Percentiles rank a stretch among this genome's conserved stretches.
Conservation (phyloP, 2,329 filamentous ascomycete genomes). For the Paradendryphiella salina region DNA sequence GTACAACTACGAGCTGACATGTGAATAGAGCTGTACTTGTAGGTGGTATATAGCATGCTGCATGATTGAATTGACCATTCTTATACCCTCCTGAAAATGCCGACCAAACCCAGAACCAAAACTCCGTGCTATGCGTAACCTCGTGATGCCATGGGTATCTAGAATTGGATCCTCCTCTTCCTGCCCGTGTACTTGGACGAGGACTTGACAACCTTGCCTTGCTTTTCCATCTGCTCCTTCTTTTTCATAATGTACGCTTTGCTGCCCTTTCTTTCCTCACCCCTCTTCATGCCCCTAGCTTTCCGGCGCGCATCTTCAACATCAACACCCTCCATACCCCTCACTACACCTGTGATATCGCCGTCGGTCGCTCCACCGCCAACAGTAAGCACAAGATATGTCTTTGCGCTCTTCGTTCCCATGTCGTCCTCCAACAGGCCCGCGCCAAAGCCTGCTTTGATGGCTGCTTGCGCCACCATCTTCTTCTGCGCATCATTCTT, state of each 20-base stretch:
- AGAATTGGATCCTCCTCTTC: slow-evolving; percentile 80
- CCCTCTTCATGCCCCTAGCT: slow-evolving; percentile 57
- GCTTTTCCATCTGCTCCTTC: slow-evolving; percentile 90
- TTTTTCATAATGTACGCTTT: slow-evolving; percentile 84
- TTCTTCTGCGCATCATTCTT: slow-evolving; percentile 89
- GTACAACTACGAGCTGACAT: slow-evolving; percentile 40
- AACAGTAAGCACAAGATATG: slow-evolving; percentile 94
- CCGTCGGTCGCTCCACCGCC: slow-evolving; percentile 66
- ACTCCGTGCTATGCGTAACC: slow-evolving; percentile 45
- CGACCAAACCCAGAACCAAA: slow-evolving; percentile 17
- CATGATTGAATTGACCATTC: slow-evolving; percentile 43
- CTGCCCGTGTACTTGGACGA: slow-evolving; percentile 93
- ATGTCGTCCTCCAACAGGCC: slow-evolving; percentile 94
- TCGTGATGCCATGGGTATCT: slow-evolving; percentile 35
- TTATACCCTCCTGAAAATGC: slow-evolving; percentile 30
- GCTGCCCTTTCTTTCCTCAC: slow-evolving; percentile 73
- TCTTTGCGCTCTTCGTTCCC: slow-evolving; percentile 92
- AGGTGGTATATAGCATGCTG: slow-evolving; percentile 48
- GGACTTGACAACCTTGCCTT: slow-evolving; percentile 91
- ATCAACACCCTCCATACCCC: slow-evolving; percentile 82
- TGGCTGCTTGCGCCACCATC: slow-evolving; percentile 89
- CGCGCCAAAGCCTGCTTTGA: slow-evolving; percentile 92
- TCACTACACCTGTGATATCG: slow-evolving; percentile 88
- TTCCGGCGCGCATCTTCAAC: slow-evolving; percentile 63
- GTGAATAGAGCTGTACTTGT: slow-evolving; percentile 49